Conservation (phyloP, 148 eudicot genomes). For the Heliosperma pusillum region DNA sequence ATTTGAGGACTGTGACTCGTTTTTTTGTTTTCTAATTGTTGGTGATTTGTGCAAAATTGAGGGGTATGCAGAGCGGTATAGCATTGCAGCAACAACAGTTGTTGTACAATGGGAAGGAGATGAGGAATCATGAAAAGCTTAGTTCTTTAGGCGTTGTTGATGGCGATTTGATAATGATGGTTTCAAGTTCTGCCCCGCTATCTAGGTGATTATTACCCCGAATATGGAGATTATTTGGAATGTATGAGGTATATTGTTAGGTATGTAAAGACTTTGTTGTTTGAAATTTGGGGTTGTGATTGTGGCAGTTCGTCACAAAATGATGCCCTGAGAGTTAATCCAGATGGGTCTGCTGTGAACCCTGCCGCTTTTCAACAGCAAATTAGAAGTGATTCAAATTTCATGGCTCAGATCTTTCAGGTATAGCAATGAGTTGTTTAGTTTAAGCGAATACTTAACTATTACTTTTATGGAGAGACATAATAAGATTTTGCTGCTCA, state of each 20-base stretch:
- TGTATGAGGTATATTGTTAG: background rate
- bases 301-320: conserved; percentile 45
- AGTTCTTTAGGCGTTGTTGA: conserved; percentile 76
- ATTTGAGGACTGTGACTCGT: too few relatives aligned
- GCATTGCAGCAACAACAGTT: conserved; percentile 78
- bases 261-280: background rate
- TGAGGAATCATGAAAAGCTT: conserved; percentile 68
- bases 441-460: background rate
- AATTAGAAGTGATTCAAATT: conserved; percentile 61
- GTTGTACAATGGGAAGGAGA: conserved; percentile 83
- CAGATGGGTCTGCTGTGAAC: conserved; percentile 96
- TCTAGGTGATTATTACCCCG: conserved; percentile 24
- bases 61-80: conserved; percentile 56
- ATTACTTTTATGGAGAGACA: background rate
- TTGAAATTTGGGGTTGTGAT: conserved; percentile 4
- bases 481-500: background rate
- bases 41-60: too few relatives aligned
- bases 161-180: conserved; percentile 97
- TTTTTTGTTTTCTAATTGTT: too few relatives aligned
- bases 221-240: background rate
- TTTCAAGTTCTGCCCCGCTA: conserved; percentile 34
- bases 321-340: conserved; percentile 51
- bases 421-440: conserved; percentile 24
- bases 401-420: conserved; percentile 89
- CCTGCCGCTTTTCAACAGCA: conserved; percentile 95